Conservation (phyloP, 345 rosid species). For the Ailanthus altissimus region DNA sequence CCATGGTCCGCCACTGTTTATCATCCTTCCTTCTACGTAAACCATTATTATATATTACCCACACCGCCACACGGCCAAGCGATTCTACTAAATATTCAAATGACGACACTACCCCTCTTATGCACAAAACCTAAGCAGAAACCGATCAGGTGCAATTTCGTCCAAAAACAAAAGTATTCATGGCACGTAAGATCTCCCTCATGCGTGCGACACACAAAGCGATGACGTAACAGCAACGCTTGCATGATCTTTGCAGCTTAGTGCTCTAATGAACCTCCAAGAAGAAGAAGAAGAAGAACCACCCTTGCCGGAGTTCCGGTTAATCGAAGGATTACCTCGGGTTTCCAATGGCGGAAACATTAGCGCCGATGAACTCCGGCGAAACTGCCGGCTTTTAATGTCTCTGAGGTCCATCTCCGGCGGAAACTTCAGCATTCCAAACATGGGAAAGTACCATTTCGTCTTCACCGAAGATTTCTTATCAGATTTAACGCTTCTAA, state of each 20-base stretch:
- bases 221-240: slow-evolving; percentile 61
- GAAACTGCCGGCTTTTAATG: slow-evolving; percentile 65
- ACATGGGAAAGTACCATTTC: slow-evolving; percentile 62
- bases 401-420: slow-evolving; percentile 64
- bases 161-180: neutral
- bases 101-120: slow-evolving; percentile 13
- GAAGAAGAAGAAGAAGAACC: slow-evolving; percentile 23
- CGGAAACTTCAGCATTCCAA: slow-evolving; percentile 62
- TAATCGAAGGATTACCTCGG: slow-evolving; percentile 21
- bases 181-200: slow-evolving; percentile 3
- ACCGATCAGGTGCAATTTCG: neutral
- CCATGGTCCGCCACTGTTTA: slow-evolving; percentile 21
- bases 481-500: slow-evolving; percentile 28
- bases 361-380: slow-evolving; percentile 44
- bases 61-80: neutral
- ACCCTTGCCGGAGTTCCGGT: slow-evolving; percentile 38
- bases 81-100: neutral
- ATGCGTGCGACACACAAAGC: slow-evolving; percentile 38
- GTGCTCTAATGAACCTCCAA: slow-evolving; percentile 55
- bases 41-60: neutral
- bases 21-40: slow-evolving; percentile 24
- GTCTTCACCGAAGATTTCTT: slow-evolving; percentile 38
- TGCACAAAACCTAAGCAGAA: neutral
- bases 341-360: slow-evolving; percentile 39
- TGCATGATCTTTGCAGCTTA: slow-evolving; percentile 62